Percentiles rank a stretch among this genome's conserved stretches.
phyloP scores from a whole-genome alignment of 2,329 filamentous ascomycete genomes.

The Microcyclosporella mali region DNA sequence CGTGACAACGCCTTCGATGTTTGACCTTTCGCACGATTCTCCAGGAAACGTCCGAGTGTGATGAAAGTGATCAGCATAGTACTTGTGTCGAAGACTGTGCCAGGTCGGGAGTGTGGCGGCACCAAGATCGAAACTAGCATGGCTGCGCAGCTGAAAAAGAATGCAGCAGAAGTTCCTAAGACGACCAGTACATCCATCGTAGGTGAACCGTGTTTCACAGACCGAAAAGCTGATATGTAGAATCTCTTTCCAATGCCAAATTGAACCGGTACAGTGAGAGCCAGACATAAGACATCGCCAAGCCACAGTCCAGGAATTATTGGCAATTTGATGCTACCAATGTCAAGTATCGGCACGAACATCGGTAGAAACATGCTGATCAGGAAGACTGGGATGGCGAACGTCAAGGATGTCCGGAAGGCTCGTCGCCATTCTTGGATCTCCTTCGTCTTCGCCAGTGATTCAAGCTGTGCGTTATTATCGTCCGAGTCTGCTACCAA shows the following conservation, averaged over 20 bases:
- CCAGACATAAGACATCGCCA: conserved; percentile 76
- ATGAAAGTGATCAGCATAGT: conserved; percentile 98
- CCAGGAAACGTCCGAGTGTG: conserved; percentile 80
- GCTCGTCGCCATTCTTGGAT: conserved; percentile 87
- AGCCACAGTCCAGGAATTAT: conserved; percentile 71
- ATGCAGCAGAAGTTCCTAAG: conserved; percentile 86
- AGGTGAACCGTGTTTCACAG: conserved; percentile 78
- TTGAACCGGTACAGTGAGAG: conserved; percentile 85
- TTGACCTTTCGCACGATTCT: conserved; percentile 92
- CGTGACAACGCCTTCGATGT: conserved; percentile 89
- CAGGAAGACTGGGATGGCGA: conserved; percentile 84
- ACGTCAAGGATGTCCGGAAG: conserved; percentile 69
- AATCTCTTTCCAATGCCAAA: conserved; percentile 95
- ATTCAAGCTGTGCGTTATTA: conserved; percentile 94
- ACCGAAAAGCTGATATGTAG: conserved; percentile 89
- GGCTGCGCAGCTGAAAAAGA: conserved; percentile 85
- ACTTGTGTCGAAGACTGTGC: conserved; percentile 93
- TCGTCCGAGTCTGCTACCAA: conserved; percentile 86
- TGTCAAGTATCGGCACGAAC: conserved; percentile 68
- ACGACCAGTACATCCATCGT: conserved; percentile 98
- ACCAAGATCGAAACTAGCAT: conserved; percentile 76
- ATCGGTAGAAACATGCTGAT: conserved; percentile 94
- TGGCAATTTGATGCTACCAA: conserved; percentile 61
- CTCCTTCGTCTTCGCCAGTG: conserved; percentile 90
- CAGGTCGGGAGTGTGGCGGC: conserved; percentile 71